phyloP scores from a whole-genome alignment of 179 eudicot genomes.

The Gypsophila paniculata region DNA sequence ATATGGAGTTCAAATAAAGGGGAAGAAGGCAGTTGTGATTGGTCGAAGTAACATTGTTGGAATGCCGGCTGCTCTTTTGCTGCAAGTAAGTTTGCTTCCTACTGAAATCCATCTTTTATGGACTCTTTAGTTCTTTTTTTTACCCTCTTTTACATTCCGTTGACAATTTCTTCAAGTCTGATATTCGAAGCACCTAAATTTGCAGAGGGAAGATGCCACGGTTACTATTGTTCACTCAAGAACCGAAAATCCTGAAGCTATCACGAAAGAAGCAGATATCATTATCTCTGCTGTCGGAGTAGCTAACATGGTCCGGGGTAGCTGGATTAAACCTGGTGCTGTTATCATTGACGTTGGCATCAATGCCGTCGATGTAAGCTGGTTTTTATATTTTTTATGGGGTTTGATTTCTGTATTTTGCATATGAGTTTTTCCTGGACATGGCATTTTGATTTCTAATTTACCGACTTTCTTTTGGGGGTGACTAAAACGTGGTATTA shows the following conservation, averaged over 20 bases:
- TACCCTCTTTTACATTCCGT: background rate
- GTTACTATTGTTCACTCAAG: constrained; percentile 84
- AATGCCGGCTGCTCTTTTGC: constrained; percentile 80
- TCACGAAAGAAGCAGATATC: constrained; percentile 81
- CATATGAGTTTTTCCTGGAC: no score
- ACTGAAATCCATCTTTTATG: background rate
- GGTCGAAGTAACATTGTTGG: constrained; percentile 96
- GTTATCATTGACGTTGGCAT: constrained; percentile 93
- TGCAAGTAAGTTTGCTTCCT: constrained; percentile 48
- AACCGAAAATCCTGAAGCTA: constrained; percentile 71
- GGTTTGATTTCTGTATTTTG: background rate
- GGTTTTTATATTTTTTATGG: constrained; percentile 4
- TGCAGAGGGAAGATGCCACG: constrained; percentile 88
- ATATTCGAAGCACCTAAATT: constrained; percentile 11
- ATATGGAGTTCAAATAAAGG: constrained; percentile 63
- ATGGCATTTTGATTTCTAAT: no score
- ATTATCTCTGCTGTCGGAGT: constrained; percentile 75
- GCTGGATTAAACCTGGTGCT: constrained; percentile 90
- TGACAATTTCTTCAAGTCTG: background rate
- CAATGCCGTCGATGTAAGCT: constrained; percentile 75
- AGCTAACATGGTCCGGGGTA: constrained; percentile 84
- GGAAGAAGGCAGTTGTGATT: constrained; percentile 80
- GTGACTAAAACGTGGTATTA: no score
- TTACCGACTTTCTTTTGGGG: no score
- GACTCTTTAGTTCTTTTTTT: background rate